A percentile compares a stretch with the other conserved stretches of the same genome.
phyloP scores from a whole-genome alignment of 2,329 filamentous ascomycete genomes.

The Sporothrix inflata region DNA sequence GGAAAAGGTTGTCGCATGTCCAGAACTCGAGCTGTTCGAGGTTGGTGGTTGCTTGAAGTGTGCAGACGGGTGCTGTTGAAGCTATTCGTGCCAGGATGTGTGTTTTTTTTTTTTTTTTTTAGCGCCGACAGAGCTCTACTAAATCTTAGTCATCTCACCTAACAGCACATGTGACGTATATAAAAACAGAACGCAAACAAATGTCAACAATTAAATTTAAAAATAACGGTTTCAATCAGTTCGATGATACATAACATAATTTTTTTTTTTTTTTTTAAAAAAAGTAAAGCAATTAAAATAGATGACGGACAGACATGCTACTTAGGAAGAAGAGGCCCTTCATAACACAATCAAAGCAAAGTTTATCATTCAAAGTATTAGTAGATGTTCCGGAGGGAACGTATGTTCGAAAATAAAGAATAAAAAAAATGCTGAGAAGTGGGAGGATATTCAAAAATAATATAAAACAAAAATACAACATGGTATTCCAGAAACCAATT shows the following conservation, averaged over 20 bases:
- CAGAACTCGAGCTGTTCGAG: neutral
- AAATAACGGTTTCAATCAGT: too few species aligned
- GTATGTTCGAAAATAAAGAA: neutral
- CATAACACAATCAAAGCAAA: too few species aligned
- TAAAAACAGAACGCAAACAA: neutral
- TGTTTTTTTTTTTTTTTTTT: conserved; percentile 9
- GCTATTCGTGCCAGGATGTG: neutral
- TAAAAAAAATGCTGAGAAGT: neutral
- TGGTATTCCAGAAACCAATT: neutral
- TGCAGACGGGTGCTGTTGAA: too few species aligned
- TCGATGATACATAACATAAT: too few species aligned
- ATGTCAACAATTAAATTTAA: neutral
- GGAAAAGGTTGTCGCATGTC: neutral
- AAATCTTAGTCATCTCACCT: neutral
- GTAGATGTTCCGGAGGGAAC: neutral
- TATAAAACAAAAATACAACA: neutral
- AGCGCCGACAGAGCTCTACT: conserved; percentile 7
- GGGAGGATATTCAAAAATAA: neutral
- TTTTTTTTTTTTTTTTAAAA: too few species aligned
- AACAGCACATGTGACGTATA: neutral
- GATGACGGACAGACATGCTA: too few species aligned
- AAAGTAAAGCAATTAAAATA: too few species aligned
- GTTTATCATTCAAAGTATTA: neutral
- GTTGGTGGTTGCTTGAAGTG: neutral
- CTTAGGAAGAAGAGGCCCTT: too few species aligned